These are phyloP conservation scores for Stachybotrys elegans DNA, from an alignment of 2,329 filamentous ascomycete species.

Conservation along the genomic window DNA sequence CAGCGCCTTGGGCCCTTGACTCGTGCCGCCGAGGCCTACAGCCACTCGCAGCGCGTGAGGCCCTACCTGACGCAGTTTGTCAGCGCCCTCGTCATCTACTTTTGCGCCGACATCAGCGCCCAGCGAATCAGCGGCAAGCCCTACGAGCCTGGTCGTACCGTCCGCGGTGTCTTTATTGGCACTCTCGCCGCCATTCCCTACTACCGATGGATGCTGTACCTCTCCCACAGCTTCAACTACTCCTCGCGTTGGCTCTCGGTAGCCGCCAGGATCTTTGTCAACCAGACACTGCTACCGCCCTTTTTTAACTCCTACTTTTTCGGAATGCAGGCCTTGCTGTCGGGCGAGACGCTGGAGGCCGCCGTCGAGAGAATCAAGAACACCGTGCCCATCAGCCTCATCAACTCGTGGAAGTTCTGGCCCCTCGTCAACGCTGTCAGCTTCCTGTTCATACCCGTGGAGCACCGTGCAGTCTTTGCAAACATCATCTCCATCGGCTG, in stretches of 20 bases:
- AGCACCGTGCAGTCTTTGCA: constrained; percentile 76
- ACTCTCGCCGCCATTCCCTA: constrained; percentile 68
- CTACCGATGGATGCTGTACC: constrained; percentile 80
- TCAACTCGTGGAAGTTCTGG: constrained; percentile 84
- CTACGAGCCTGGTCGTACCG: constrained; percentile 66
- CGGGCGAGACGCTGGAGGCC: constrained; percentile 60
- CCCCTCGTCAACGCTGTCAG: constrained; percentile 80
- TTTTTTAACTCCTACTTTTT: constrained; percentile 83
- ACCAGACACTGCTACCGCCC: constrained; percentile 77
- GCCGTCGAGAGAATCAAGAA: constrained; percentile 65
- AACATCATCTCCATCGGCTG: constrained; percentile 79
- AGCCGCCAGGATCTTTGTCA: constrained; percentile 70
- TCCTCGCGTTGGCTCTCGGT: constrained; percentile 66
- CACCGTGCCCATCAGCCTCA: constrained; percentile 70
- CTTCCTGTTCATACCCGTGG: constrained; percentile 75
- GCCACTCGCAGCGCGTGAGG: constrained; percentile 61
- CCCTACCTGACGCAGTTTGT: constrained; percentile 78
- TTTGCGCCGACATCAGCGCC: constrained; percentile 71
- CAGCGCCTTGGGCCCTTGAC: constrained; percentile 54
- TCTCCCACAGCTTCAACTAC: constrained; percentile 82
- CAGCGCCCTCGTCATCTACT: constrained; percentile 72
- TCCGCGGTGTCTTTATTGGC: constrained; percentile 70
- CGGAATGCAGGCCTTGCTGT: constrained; percentile 68
- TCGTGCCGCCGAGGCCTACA: constrained; percentile 54
- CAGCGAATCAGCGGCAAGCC: constrained; percentile 60